A percentile compares a stretch with the other conserved stretches of the same genome.
Conservation (phyloP, 352 stramenopile species). For the Blastocystis sp. region DNA sequence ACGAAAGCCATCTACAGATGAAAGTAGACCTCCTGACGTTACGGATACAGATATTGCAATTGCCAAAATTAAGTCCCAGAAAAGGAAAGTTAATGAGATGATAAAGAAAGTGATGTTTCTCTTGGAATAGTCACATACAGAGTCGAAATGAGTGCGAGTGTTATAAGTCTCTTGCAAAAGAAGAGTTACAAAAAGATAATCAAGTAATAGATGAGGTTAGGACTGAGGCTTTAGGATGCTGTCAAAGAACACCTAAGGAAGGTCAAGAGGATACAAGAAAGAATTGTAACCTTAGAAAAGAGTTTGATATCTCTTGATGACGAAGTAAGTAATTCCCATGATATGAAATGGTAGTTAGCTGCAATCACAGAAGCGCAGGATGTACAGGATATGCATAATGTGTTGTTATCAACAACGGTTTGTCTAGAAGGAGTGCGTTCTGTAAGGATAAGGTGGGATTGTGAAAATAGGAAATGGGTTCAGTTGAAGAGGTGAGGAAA, state of each 20-base stretch:
- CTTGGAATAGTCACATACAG: background rate
- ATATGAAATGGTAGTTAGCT: background rate
- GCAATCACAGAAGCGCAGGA: background rate
- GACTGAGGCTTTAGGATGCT: background rate
- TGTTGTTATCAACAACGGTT: background rate
- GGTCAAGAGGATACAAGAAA: background rate
- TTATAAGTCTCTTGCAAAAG: background rate
- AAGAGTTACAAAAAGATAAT: background rate
- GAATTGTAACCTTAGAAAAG: background rate
- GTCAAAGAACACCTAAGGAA: background rate
- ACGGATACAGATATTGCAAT: slow-evolving; percentile 4
- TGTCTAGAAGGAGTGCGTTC: background rate
- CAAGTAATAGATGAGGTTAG: background rate
- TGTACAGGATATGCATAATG: background rate
- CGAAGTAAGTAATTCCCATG: background rate
- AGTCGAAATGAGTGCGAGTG: background rate
- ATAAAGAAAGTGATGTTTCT: background rate
- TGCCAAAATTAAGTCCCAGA: slow-evolving; percentile 35
- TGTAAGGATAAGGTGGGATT: background rate
- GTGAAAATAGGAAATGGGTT: background rate
- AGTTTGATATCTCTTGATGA: slow-evolving; percentile 26
- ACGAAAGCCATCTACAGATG: background rate
- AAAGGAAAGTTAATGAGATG: slow-evolving; percentile 35
- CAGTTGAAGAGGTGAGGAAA: background rate
- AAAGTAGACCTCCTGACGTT: background rate